Evolutionary conservation across 371 early-diverging fungal genomes (phyloP), one percentile per base, ranked within the genome.

Genomic region (Mortierella sp.): DNA sequence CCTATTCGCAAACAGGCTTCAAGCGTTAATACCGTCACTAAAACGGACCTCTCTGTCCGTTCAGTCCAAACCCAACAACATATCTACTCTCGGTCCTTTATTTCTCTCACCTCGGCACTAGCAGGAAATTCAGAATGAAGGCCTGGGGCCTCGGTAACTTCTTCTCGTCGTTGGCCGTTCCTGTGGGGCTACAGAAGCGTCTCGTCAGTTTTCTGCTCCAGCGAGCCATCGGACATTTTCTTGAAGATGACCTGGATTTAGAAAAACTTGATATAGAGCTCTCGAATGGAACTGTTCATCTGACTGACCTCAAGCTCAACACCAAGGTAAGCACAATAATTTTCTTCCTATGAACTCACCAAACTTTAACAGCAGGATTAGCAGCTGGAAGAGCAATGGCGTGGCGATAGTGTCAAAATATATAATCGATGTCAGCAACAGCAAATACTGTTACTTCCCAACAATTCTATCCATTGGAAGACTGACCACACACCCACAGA

Each of bases 231-330:
- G 97, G 97, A 8, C 93, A 93, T 74, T 96, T 96, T 70, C 85
- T 96, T 47, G 88, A 91, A 37, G 86, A 91, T 40, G 93, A 94
- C 62, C 86, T 96, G 22, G 93, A 95, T 83, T 86, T 90, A 64
- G 94, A 93, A 54, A 90, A 95, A 83, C 89, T 96, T 72, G 96
- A 97, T 71, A 93, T 97, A 60, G 93, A 94, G 82, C 85, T 96
- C n/a, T 90, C 91, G 54, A 89, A 93, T 64, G 96, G 97, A 2
- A 88, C 88, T 37, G 87, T 95, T 26, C 90, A 91, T 51, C 88
- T 97, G 65, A 87, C 90, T 54, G 93, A 96, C 69, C 86, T 97
- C 31, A 87, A 88, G 73, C 88, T 97, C 29, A 94, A 95, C 70
- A 80, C 92, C 49, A 87, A 91, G 83, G 96, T 93, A 88, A 77